Conservation (phyloP, 495 filamentous ascomycete species). For the Daldinia childiae region DNA sequence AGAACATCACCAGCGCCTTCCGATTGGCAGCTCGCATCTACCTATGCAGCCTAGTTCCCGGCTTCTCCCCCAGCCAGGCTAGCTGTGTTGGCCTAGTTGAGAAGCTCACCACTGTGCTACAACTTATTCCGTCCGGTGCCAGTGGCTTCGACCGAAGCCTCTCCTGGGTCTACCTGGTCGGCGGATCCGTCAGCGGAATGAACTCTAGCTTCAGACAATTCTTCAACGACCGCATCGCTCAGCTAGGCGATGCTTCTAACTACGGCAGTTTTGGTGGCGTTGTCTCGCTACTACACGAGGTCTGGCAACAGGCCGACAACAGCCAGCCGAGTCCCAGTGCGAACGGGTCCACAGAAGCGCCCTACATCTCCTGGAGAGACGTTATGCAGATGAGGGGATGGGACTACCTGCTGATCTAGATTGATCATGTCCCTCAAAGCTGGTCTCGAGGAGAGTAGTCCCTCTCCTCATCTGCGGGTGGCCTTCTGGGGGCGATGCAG, state of each 20-base stretch:
- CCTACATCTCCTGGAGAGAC: slow-evolving; percentile 91
- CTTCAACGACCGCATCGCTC: slow-evolving; percentile 73
- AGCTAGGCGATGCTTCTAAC: slow-evolving; percentile 77
- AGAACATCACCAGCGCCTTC: slow-evolving; percentile 89
- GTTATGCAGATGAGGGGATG: slow-evolving; percentile 91
- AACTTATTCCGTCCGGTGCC: slow-evolving; percentile 81
- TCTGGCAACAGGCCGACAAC: slow-evolving; percentile 78
- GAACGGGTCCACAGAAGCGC: slow-evolving; percentile 52
- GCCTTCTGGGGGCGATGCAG: slow-evolving; percentile 43
- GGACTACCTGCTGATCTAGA: slow-evolving; percentile 90
- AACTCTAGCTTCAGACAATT: slow-evolving; percentile 77
- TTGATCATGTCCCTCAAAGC: slow-evolving; percentile 47
- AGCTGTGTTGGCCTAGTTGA: slow-evolving; percentile 78
- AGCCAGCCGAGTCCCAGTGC: slow-evolving; percentile 52
- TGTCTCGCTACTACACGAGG: slow-evolving; percentile 77
- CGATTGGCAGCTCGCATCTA: slow-evolving; percentile 93
- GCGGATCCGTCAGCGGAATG: slow-evolving; percentile 76
- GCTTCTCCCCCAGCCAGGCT: slow-evolving; percentile 74
- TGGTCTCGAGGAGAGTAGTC: slow-evolving; percentile 48
- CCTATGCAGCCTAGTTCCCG: slow-evolving; percentile 91
- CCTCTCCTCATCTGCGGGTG: slow-evolving; percentile 46
- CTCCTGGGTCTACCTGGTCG: slow-evolving; percentile 90
- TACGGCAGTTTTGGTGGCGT: slow-evolving; percentile 90
- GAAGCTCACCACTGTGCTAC: slow-evolving; percentile 73
- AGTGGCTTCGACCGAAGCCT: slow-evolving; percentile 89